Evolutionary conservation across 106 monocot species (phyloP), one percentile per base, ranked within the genome.

Genomic region (Xerophyta viscosa): DNA sequence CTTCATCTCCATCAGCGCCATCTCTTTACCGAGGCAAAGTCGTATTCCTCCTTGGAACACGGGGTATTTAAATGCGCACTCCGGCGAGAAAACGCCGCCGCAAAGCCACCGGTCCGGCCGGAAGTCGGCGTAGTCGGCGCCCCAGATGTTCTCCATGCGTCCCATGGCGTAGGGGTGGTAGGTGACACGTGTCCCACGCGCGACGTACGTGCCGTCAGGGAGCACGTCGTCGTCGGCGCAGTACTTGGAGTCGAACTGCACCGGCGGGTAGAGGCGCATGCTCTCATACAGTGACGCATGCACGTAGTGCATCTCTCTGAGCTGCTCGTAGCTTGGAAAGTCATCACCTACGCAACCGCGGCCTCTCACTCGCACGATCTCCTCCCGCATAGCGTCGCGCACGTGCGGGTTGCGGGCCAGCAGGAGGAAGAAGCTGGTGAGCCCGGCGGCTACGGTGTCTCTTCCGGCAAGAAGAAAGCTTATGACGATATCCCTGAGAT

Each of bases 401-500:
- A 46, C 81, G 15, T 39, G 44, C 0, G 77, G 68, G 68, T 69
- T 42, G 12, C 31, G 50, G 19, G 87, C 74, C 14, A 82, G 45
- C 27, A 82, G 74, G 6, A 66, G 28, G 68, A 87, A 82, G 61
- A 82, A 82, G 20, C 58, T 46, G 29, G 75, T 75, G 11, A 82
- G 67, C 9, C 71, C 71, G 9, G 82, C 64, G 6, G 82, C 74
- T 17, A 82, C 71, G 1, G 87, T 82, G 70, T 87, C 87, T 3
- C 82, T 64, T 17, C 87, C 87, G 9, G 87, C 87, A 17, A 87
- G 62, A n/a, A 87, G 54, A 61, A 87, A 87, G 71, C 82, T 87
- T 36, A 87, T 59, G 24, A 78, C 87, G 20, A 87, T 69, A 56
- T 87, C 82, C 0, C 78, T 65, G 25, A 87, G 67, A 63, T 64